Conservation (phyloP, 1,284 basidiomycete genomes). For the Sanghuangporus weigelae region DNA sequence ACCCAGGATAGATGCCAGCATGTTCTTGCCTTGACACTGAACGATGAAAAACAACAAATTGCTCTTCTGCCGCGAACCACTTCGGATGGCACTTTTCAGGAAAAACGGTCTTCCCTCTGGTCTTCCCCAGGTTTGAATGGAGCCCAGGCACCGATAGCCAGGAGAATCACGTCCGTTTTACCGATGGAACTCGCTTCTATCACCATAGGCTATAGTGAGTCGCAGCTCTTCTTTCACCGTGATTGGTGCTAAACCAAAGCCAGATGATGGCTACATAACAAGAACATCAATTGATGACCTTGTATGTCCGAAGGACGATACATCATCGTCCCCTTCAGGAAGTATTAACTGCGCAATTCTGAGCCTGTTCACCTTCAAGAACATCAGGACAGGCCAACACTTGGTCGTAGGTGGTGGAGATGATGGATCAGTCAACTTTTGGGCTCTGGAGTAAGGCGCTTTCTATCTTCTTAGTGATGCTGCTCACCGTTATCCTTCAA, state of each 20-base stretch:
- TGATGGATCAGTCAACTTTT: constrained; percentile 70
- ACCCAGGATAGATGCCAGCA: background rate
- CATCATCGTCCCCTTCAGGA: constrained; percentile 21
- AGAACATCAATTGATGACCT: constrained; percentile 36
- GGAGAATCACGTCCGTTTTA: constrained; percentile 42
- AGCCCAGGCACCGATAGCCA: background rate
- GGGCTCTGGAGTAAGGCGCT: constrained; percentile 51
- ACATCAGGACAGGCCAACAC: constrained; percentile 49
- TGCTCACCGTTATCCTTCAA: constrained; percentile 25
- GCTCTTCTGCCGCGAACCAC: background rate
- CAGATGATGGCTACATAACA: constrained; percentile 56
- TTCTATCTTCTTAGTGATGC: background rate
- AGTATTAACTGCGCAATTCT: constrained; percentile 45
- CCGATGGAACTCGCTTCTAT: constrained; percentile 53
- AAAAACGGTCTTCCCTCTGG: constrained; percentile 3
- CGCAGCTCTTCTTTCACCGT: constrained; percentile 11
- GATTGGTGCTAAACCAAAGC: background rate
- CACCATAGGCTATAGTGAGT: constrained; percentile 57
- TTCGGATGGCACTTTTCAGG: background rate
- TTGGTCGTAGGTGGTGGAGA: constrained; percentile 67
- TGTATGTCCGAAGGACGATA: constrained; percentile 17
- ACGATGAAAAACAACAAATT: background rate
- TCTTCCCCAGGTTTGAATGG: background rate
- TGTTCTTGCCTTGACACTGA: background rate
- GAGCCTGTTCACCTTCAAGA: constrained; percentile 48